Evolutionary conservation across 2,329 filamentous ascomycete genomes (phyloP).

Genomic region (Cercospora zeina): DNA sequence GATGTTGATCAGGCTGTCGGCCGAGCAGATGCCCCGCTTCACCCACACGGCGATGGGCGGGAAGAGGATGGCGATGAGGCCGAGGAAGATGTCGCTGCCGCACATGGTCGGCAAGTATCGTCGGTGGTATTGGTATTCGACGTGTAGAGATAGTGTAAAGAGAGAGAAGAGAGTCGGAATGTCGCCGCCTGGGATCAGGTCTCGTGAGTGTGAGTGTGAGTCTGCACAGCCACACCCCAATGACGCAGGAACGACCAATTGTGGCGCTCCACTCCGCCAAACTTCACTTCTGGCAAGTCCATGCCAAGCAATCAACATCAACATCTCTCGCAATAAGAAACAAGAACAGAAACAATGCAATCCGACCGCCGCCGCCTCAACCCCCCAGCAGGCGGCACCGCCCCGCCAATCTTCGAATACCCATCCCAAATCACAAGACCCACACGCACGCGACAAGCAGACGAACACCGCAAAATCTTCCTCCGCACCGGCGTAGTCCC

Average conservation of each 20-base stretch:
- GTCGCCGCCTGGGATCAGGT: constrained; percentile 20
- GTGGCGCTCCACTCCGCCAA: constrained; percentile 1
- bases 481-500: constrained; percentile 89
- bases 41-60: constrained; percentile 76
- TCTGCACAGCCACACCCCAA: constrained; percentile 6
- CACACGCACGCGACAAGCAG: constrained; percentile 61
- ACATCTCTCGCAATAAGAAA: constrained; percentile 9
- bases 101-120: constrained; percentile 51
- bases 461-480: constrained; percentile 82
- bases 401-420: constrained; percentile 68
- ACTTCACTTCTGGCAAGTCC: constrained; percentile 17
- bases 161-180: constrained; percentile 11
- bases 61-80: constrained; percentile 62
- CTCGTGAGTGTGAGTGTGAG: constrained; percentile 9
- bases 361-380: constrained; percentile 87
- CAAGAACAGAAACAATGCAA: constrained; percentile 42
- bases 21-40: constrained; percentile 88
- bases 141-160: neutral
- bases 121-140: neutral
- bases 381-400: constrained; percentile 75
- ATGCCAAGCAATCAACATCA: constrained; percentile 18
- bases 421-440: constrained; percentile 52
- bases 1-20: constrained; percentile 92
- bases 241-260: neutral
- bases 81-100: constrained; percentile 61